Base-by-base conservation (phyloP, 2,329 filamentous ascomycete species). In the Aaosphaeria pasadenensis region DNA sequence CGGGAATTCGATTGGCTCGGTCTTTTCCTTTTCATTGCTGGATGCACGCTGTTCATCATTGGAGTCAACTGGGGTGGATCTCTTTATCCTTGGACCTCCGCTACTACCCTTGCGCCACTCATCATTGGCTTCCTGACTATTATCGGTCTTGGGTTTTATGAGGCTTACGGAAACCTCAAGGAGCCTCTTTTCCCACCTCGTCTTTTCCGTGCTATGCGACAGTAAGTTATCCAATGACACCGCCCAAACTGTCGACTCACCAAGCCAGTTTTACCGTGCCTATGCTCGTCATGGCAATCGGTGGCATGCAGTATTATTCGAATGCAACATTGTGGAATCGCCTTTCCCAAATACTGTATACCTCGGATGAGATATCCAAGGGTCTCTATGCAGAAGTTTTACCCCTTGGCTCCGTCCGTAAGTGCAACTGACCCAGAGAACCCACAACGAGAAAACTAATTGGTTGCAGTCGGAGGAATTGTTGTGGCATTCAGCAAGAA, bases 261-360 rank as follows among this genome's bases (percentile, higher is more conserved):
- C 17, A 7, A 6, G 11, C 11, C 30, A 57, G 50, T 29, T 64
- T 64, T 33, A 63, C 61, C 1, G 56, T 63, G 3, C 62, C 61
- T 0, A 63, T 65, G 53, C n/a, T 64, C 2, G 59, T 62, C 28
- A 65, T 65, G 60, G 58, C 62, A 2, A 63, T 65, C 13, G 60
- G 58, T 2, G 59, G 60, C 0, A 64, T 63, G 59, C 62, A 65
- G 38, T 65, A 65, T 35, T 65, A 65, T 42, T 56, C 50, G 9
- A 62, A 65, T n/a, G 59, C 62, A 3, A 65, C 62, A 1, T 49
- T 65, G 2, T 66, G 59, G 60, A 51, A 45, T 5, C 56, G 62
- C 7, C 54, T 65, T 0, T 62, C 58, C 1, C 60, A 62, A 35
- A 55, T 65, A 7, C 56, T 65, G 5, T 65, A 65, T 33, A 58